Evolutionary conservation across 2,329 filamentous ascomycete species (phyloP).

Genomic region (Aspergillus spinulosporus): DNA sequence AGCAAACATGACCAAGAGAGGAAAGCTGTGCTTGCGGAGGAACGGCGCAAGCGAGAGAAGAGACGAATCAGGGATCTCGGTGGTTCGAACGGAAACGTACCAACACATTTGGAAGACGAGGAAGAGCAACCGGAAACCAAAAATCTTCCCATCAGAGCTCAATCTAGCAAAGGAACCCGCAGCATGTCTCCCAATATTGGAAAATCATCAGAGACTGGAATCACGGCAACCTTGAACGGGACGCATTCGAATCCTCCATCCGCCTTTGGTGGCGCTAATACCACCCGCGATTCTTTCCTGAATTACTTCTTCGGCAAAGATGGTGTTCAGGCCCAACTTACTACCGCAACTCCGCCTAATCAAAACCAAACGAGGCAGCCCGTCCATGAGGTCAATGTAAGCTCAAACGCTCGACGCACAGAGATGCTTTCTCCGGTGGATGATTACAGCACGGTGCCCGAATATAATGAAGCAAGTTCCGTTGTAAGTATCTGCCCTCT

Average conservation of each 20-base stretch:
- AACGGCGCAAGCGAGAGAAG: slow-evolving; percentile 81
- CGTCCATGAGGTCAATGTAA: slow-evolving; percentile 77
- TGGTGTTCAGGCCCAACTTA: slow-evolving; percentile 51
- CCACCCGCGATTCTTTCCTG: slow-evolving; percentile 83
- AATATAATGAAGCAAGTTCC: slow-evolving; percentile 46
- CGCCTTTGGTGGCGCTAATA: slow-evolving; percentile 61
- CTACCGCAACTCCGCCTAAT: slow-evolving; percentile 45
- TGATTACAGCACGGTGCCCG: slow-evolving; percentile 39
- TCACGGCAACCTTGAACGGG: slow-evolving; percentile 69
- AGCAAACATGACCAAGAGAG: slow-evolving; percentile 94
- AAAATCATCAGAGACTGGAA: slow-evolving; percentile 61
- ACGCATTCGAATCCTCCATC: slow-evolving; percentile 62
- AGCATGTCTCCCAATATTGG: slow-evolving; percentile 81
- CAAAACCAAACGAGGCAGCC: slow-evolving; percentile 62
- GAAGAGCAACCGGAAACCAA: slow-evolving; percentile 62
- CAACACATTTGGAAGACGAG: slow-evolving; percentile 64
- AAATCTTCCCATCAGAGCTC: slow-evolving; percentile 61
- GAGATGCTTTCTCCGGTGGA: slow-evolving; percentile 50
- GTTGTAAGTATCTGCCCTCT: slow-evolving; percentile 46
- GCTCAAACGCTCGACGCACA: slow-evolving; percentile 73
- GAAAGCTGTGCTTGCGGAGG: slow-evolving; percentile 74
- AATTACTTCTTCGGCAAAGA: slow-evolving; percentile 99
- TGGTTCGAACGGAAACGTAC: slow-evolving; percentile 63
- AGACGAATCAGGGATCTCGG: slow-evolving; percentile 80
- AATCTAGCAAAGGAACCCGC: slow-evolving; percentile 61